Evolutionary conservation across 306 rosid genomes (phyloP), one percentile per base, ranked within the genome.

Genomic region (Malus sieversii): DNA sequence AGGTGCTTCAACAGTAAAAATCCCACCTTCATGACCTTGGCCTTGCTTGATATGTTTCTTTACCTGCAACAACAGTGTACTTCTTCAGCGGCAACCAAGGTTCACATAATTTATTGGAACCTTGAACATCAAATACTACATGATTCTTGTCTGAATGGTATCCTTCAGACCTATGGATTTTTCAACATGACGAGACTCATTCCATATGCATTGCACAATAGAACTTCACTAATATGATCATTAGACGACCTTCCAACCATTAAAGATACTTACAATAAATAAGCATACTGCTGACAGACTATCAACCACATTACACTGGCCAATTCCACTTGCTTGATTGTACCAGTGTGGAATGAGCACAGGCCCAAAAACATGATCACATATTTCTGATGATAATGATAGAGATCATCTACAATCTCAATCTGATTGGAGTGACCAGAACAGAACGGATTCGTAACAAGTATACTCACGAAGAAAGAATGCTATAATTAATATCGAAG

Each of bases 1-100:
- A 15, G 98, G 97, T 61, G 96, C 98, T 90, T 94, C 98, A 22
- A 94, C 97, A 0, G 95, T 71, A 82, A 94, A 94, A 67, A 94
- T 94, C 25, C 98, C 97, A 57, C 98, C 98, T 83, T 94, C 98
- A 67, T 92, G 96, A 23, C 98, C 98, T 78, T 90, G 97, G 59
- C 98, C 98, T 87, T 92, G 97, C 81, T 92, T 92, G 46, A 94
- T 92, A 78, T 94, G 98, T 81, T 94, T 94, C 86, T 94, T 92
- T 33, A 92, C 92, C 98, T 94, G 69, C 23, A 79, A 61, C 42
- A 30, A 30, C 66, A 20, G 16, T 55, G 25, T 68, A 68, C 51
- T 18, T 52, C 68, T 29, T 66, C 30, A 23, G 32, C n/a, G 0
- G 29, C 27, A 5, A 23, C 10, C 29, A 15, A 18, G 16, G 4